phyloP scores from a whole-genome alignment of 768 basidiomycete genomes.

The Phaeolepiota aurea region DNA sequence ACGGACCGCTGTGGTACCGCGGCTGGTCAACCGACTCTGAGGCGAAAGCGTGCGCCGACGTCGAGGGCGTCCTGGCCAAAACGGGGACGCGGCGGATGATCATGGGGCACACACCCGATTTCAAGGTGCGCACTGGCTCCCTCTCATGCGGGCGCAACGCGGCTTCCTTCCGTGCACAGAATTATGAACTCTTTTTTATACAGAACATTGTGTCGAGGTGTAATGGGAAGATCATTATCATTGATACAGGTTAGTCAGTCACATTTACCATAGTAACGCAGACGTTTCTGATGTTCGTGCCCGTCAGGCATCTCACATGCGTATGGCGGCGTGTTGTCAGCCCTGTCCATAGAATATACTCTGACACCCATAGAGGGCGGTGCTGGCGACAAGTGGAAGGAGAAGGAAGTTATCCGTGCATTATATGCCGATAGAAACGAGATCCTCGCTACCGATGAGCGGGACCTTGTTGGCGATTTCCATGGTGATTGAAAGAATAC shows the following conservation, averaged over 20 bases:
- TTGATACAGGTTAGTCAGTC: constrained; percentile 84
- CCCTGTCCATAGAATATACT: constrained; percentile 80
- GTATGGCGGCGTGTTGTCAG: constrained; percentile 89
- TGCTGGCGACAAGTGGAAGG: constrained; percentile 40
- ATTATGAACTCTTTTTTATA: no score
- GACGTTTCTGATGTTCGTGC: no score
- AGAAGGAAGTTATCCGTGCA: constrained; percentile 59
- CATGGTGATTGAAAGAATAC: no score
- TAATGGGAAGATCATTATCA: constrained; percentile 88
- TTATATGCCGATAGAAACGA: constrained; percentile 49
- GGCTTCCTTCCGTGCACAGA: no score
- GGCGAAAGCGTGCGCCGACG: constrained; percentile 57
- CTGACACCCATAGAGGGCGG: constrained; percentile 47
- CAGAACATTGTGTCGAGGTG: constrained; percentile 81
- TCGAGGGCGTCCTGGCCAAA: constrained; percentile 59
- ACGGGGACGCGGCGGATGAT: constrained; percentile 85
- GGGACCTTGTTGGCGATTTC: constrained; percentile 38
- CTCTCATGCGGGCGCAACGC: no score
- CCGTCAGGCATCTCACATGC: constrained; percentile 88
- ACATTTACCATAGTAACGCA: no score
- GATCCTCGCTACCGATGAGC: constrained; percentile 38
- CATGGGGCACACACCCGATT: constrained; percentile 96
- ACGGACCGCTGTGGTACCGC: constrained; percentile 92
- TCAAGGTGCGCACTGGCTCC: constrained; percentile 43
- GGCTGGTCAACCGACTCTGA: constrained; percentile 82